These are phyloP conservation scores for Davidsoniella australis DNA, from an alignment of 2,329 filamentous ascomycete genomes.

Conservation along the genomic window DNA sequence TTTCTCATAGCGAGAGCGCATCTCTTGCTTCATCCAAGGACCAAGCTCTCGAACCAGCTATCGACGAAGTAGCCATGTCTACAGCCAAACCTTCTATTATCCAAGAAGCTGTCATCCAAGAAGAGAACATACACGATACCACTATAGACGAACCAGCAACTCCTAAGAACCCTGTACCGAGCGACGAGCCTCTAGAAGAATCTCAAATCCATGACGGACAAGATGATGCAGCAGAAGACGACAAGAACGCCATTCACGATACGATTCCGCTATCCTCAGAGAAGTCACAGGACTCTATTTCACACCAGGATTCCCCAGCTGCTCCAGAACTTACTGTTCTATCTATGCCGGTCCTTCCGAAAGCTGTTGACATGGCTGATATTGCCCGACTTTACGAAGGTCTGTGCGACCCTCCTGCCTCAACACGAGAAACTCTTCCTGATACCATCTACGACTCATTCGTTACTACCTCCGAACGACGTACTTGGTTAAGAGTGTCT, in stretches of 20 bases:
- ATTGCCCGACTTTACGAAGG: conserved; percentile 14
- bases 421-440: conserved; percentile 21
- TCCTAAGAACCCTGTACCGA: too few species aligned
- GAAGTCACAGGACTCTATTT: too few species aligned
- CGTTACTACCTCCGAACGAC: conserved; percentile 37
- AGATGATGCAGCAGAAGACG: background rate
- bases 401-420: conserved; percentile 19
- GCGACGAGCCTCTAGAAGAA: too few species aligned
- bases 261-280: too few species aligned
- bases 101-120: too few species aligned
- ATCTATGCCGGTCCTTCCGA: background rate
- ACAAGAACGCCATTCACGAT: too few species aligned
- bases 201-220: background rate
- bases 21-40: background rate
- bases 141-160: too few species aligned
- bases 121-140: too few species aligned
- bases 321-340: background rate
- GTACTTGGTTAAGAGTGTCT: conserved; percentile 48
- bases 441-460: conserved; percentile 36
- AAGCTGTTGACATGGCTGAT: conserved; percentile 9
- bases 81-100: too few species aligned
- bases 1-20: background rate
- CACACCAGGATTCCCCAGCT: too few species aligned
- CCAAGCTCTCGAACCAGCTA: too few species aligned
- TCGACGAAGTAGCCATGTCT: too few species aligned